These are phyloP conservation scores for Dendrobium nobile DNA, from an alignment of 106 monocot species.

Conservation along the genomic window DNA sequence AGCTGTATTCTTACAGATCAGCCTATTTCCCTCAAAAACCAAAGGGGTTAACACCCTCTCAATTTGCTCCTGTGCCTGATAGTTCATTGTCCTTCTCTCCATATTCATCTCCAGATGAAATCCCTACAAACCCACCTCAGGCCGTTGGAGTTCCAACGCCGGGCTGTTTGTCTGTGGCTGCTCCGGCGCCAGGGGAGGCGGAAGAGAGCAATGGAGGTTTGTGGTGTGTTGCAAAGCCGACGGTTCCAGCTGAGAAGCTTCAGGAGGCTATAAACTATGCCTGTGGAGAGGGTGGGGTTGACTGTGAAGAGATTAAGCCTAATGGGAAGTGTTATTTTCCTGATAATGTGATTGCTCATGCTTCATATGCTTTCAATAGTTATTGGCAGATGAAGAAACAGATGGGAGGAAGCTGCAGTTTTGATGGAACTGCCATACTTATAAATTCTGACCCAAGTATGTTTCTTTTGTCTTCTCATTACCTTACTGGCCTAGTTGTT, in stretches of 20 bases:
- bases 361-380: conserved; percentile 72
- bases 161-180: not conserved
- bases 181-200: conserved; percentile 7
- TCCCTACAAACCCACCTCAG: conserved; percentile 12
- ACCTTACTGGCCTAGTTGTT: no score
- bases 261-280: conserved; percentile 73
- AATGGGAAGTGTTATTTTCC: conserved; percentile 52
- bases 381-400: conserved; percentile 50
- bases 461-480: not conserved
- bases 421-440: conserved; percentile 31
- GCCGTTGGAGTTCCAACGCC: conserved; percentile 14
- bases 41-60: not conserved
- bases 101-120: conserved; percentile 17
- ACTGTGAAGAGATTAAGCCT: conserved; percentile 52
- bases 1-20: conserved; percentile 1
- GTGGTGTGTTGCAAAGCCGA: conserved; percentile 61
- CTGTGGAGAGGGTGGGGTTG: conserved; percentile 51
- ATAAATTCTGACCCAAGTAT: conserved; percentile 48
- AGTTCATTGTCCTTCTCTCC: conserved; percentile 32
- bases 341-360: conserved; percentile 55
- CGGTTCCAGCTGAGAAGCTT: conserved; percentile 35
- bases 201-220: conserved; percentile 8
- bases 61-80: conserved; percentile 18
- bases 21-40: conserved; percentile 6
- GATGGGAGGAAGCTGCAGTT: conserved; percentile 37